Evolutionary conservation across 148 eudicot species (phyloP), one percentile per base, ranked within the genome.

Genomic region (Chenopodium quinoa): DNA sequence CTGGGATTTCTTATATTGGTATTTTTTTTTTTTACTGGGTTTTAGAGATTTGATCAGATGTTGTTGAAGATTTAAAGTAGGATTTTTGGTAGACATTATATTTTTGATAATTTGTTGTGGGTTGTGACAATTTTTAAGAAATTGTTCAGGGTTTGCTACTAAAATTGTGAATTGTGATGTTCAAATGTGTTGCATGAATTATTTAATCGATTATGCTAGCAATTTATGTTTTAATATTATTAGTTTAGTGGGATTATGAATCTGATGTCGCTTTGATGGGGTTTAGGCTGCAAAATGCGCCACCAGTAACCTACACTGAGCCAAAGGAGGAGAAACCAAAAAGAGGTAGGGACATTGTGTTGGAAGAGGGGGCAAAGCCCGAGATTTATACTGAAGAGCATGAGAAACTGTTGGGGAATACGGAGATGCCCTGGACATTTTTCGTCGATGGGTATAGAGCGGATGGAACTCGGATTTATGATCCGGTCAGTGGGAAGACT

Each of bases 311-410:
- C 83, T 96, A 93, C 82, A 64, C 76, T 40, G 99, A 93, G 83
- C 77, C 84, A 47, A 91, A 91, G 83, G 86, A 82, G 71, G 89
- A 83, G 9, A 79, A 81, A 76, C 72, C 85, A 14, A 73, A 58
- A 34, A 82, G 82, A 37, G 70, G 32, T 16, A 63, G 78, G 67
- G 82, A 52, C 75, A 76, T 84, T 85, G 77, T 87, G 66, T 50
- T 87, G 78, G 90, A 82, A 78, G 90, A 86, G 80, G 95, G 95
- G 47, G 75, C 91, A 9, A 91, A 64, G 78, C 97, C 98, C 10
- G 99, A 96, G 77, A 29, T 90, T 74, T 96, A 96, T 85, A 91
- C 93, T 3, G 97, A 93, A 44, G 91, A 92, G 80, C 95, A 96
- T 75, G 97, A 91, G 74, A 96, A 93, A 81, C 87, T 91, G 83